Evolutionary conservation across 2,329 filamentous ascomycete species (phyloP).

Genomic region (Hymenoscyphus scutula): DNA sequence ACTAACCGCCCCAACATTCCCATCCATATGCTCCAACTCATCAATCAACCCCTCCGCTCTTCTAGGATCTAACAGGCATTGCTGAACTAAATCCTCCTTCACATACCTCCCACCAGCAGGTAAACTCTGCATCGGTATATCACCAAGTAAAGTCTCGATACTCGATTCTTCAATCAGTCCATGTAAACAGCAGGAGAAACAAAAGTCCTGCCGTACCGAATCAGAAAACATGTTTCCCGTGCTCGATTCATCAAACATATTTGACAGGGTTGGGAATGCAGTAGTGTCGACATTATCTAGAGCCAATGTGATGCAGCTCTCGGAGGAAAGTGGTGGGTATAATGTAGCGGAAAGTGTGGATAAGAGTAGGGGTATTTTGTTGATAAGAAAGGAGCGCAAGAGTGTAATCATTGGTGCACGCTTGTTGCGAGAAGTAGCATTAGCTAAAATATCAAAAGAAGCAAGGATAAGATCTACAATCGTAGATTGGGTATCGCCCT

Average conservation of each 20-base stretch:
- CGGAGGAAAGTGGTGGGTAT: constrained; percentile 57
- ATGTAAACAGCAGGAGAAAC: constrained; percentile 87
- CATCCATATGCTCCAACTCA: constrained; percentile 85
- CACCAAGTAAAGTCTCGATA: constrained; percentile 77
- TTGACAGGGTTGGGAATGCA: constrained; percentile 62
- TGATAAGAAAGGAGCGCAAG: constrained; percentile 81
- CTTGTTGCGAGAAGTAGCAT: constrained; percentile 73
- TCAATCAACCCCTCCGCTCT: constrained; percentile 72
- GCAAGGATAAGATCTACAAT: constrained; percentile 82
- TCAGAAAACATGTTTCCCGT: constrained; percentile 56
- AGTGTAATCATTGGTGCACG: constrained; percentile 61
- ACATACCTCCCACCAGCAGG: constrained; percentile 71
- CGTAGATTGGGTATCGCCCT: constrained; percentile 75
- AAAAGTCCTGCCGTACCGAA: constrained; percentile 75
- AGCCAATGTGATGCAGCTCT: constrained; percentile 64
- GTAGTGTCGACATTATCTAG: constrained; percentile 61
- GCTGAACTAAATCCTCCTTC: constrained; percentile 74
- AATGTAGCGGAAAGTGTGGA: constrained; percentile 54
- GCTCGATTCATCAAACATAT: constrained; percentile 58
- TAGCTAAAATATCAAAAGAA: constrained; percentile 85
- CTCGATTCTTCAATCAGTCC: constrained; percentile 75
- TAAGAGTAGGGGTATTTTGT: constrained; percentile 64
- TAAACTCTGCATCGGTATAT: constrained; percentile 76
- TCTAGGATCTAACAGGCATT: constrained; percentile 75
- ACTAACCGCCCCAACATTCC: constrained; percentile 83